phyloP scores from a whole-genome alignment of 2,329 filamentous ascomycete species.

The Pseudogymnoascus verrucosus region DNA sequence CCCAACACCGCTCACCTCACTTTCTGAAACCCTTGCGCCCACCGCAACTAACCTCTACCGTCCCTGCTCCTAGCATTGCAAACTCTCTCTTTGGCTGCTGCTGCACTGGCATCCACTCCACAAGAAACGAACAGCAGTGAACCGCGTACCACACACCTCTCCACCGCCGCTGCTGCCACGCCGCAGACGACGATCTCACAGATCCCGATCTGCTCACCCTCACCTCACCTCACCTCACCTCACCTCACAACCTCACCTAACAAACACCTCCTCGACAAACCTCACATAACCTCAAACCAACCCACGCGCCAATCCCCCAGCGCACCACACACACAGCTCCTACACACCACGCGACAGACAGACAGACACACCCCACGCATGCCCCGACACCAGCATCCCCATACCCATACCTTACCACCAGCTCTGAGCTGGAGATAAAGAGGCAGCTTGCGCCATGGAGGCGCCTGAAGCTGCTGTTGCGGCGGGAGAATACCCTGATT shows the following conservation, averaged over 20 bases:
- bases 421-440: background rate
- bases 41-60: background rate
- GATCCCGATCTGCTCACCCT: background rate
- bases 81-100: background rate
- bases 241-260: background rate
- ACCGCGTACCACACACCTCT: background rate
- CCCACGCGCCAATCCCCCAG: background rate
- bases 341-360: background rate
- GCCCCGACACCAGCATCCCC: background rate
- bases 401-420: background rate
- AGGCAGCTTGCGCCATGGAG: background rate
- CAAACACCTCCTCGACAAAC: background rate
- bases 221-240: background rate
- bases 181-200: background rate
- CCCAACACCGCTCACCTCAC: background rate
- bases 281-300: background rate
- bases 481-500: slow-evolving; percentile 46
- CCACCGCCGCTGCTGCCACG: background rate
- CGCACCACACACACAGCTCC: background rate
- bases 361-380: background rate
- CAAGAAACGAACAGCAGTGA: background rate
- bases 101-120: background rate
- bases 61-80: background rate
- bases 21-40: background rate
- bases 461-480: background rate